These are phyloP conservation scores for Epichloe coenophiala DNA, from an alignment of 2,329 filamentous ascomycete species.

Conservation along the genomic window DNA sequence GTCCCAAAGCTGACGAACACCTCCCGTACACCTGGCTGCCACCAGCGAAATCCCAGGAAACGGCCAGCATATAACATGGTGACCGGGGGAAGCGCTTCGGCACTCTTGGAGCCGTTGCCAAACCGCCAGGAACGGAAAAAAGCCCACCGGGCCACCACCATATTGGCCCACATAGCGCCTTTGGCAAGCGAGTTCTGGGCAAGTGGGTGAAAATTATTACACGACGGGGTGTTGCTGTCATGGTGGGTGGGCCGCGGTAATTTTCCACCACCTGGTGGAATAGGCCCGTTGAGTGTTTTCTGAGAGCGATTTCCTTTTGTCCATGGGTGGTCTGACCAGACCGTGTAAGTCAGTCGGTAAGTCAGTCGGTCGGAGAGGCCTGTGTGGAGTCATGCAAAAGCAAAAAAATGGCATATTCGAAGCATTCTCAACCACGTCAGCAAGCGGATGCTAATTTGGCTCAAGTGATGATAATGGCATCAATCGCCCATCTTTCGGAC, in stretches of 20 bases:
- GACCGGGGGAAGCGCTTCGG: background rate
- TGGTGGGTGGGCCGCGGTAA: background rate
- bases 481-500: background rate
- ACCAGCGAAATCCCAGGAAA: background rate
- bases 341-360: background rate
- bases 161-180: constrained; percentile 3
- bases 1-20: background rate
- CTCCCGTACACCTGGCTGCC: background rate
- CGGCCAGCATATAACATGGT: background rate
- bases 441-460: background rate
- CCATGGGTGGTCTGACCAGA: background rate
- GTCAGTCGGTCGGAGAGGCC: too few relatives aligned
- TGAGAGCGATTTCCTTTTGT: background rate
- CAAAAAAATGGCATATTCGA: background rate
- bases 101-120: background rate
- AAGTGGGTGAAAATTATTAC: too few relatives aligned
- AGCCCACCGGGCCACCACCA: background rate
- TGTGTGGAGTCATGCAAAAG: background rate
- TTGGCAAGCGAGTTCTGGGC: constrained; percentile 3
- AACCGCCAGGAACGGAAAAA: background rate
- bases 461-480: background rate
- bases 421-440: too few relatives aligned
- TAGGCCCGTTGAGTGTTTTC: background rate
- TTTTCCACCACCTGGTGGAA: too few relatives aligned
- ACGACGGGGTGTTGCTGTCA: too few relatives aligned